Evolutionary conservation across 73 alveolate species (phyloP).

Genomic region (Diophrys appendiculata): DNA sequence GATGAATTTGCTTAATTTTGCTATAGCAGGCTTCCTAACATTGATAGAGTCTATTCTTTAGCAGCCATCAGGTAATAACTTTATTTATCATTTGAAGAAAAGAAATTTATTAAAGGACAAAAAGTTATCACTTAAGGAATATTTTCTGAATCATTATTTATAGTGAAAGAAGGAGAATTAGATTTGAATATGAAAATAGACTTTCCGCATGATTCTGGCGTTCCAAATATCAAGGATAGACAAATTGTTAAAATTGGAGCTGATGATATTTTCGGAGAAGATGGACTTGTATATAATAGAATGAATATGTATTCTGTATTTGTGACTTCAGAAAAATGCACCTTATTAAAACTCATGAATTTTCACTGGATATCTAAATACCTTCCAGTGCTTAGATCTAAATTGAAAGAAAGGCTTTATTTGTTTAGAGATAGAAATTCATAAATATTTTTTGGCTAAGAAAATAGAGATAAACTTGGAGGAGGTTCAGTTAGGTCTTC

Average conservation of each 20-base stretch:
- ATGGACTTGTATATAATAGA: neutral
- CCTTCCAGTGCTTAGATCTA: neutral
- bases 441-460: neutral
- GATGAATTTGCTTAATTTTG: neutral
- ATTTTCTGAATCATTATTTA: neutral
- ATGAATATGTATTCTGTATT: neutral
- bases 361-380: neutral
- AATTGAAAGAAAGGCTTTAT: neutral
- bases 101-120: slow-evolving; percentile 5
- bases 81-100: neutral
- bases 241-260: neutral
- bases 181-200: neutral
- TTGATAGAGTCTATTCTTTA: neutral
- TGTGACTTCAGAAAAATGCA: neutral
- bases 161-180: neutral
- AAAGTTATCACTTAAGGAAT: neutral
- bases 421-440: neutral
- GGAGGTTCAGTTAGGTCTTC: neutral
- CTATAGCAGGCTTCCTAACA: neutral
- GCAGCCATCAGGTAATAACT: neutral
- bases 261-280: slow-evolving; percentile 7
- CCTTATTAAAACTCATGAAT: neutral
- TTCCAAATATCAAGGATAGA: neutral
- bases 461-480: neutral
- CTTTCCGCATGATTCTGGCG: neutral